Conservation (phyloP, 345 rosid species). For the Acer yangbiense region DNA sequence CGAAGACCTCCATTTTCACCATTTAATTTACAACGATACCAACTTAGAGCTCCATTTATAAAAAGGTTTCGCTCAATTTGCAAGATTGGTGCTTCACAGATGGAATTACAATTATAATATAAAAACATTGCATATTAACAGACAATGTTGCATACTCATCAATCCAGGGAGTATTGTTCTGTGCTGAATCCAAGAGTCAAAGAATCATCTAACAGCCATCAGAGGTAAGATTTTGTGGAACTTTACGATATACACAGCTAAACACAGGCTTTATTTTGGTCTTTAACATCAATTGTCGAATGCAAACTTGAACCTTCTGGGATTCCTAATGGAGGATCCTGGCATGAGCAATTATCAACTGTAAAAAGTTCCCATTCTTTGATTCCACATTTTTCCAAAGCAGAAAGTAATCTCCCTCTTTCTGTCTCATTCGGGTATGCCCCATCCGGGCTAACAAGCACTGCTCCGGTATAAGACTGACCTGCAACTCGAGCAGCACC, state of each 20-base stretch:
- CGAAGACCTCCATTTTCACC: no score
- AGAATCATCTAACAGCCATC: background rate
- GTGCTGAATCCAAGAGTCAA: background rate
- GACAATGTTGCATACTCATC: no score
- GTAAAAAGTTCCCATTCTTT: constrained; percentile 87
- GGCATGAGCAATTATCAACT: constrained; percentile 79
- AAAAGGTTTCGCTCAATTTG: no score
- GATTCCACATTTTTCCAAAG: constrained; percentile 76
- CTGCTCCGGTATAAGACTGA: constrained; percentile 91
- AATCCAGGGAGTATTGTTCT: no score
- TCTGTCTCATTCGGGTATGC: constrained; percentile 57
- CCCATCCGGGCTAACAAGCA: constrained; percentile 85
- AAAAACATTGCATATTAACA: no score
- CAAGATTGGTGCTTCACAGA: no score
- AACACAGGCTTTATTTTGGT: constrained; percentile 20
- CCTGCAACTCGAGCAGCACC: constrained; percentile 97
- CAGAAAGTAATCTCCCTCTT: constrained; percentile 40
- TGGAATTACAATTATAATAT: no score
- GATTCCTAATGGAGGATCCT: constrained; percentile 72
- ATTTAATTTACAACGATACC: no score
- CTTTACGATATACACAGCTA: constrained; percentile 2
- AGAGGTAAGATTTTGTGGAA: background rate
- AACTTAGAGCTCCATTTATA: no score
- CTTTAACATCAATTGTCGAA: constrained; percentile 35
- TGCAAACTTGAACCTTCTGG: constrained; percentile 80